Evolutionary conservation across 1,284 basidiomycete genomes (phyloP).

Genomic region (Pseudozyma hubeiensis): DNA sequence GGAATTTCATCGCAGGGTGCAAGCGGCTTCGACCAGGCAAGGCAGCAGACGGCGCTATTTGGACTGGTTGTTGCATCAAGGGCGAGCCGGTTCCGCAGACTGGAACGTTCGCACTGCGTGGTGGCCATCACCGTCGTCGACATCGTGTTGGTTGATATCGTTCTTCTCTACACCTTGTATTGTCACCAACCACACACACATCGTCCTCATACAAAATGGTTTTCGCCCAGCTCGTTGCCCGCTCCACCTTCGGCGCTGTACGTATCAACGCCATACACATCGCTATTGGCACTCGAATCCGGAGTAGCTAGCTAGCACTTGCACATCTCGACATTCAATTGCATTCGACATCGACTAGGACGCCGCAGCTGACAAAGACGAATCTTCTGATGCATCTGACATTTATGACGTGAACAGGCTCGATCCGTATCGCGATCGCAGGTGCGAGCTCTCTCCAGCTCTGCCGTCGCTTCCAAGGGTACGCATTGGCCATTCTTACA

Average conservation of each 20-base stretch:
- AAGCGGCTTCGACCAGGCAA: neutral
- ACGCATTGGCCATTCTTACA: conserved; percentile 26
- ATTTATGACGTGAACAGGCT: conserved; percentile 31
- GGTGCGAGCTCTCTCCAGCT: conserved; percentile 62
- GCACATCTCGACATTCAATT: conserved; percentile 3
- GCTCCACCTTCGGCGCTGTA: conserved; percentile 52
- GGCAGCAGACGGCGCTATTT: conserved; percentile 7
- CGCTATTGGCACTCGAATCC: neutral
- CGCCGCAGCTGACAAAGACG: conserved; percentile 20
- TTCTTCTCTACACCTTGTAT: conserved; percentile 1
- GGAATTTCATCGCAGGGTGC: conserved; percentile 12
- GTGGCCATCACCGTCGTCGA: conserved; percentile 12
- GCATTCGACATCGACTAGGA: neutral
- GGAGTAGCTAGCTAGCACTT: neutral
- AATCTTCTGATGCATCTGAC: neutral
- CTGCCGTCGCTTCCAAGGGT: conserved; percentile 64
- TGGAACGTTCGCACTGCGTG: conserved; percentile 1
- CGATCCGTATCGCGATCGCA: conserved; percentile 50
- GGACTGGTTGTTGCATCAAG: neutral
- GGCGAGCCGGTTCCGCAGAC: conserved; percentile 22
- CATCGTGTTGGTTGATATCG: neutral
- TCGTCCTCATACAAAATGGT: conserved; percentile 28
- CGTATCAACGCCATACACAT: conserved; percentile 17
- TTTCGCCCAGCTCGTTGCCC: conserved; percentile 41
- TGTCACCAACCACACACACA: conserved; percentile 14